Evolutionary conservation across 352 stramenopile genomes (phyloP).

Genomic region (Pythium folliculosum): DNA sequence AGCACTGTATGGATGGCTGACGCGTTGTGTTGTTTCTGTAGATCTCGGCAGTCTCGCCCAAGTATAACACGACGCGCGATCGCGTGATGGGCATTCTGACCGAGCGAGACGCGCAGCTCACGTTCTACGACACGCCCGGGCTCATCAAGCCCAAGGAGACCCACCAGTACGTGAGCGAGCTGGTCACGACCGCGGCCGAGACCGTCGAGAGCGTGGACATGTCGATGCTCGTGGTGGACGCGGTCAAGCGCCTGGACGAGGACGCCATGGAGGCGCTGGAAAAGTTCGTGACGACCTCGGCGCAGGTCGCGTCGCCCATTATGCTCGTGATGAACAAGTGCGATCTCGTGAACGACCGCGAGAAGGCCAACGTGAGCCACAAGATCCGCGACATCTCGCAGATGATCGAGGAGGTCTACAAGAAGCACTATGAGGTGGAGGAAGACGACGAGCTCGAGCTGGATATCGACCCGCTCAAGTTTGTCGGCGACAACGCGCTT

Average conservation of each 20-base stretch:
- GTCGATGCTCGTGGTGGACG: slow-evolving; percentile 84
- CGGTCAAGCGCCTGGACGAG: slow-evolving; percentile 82
- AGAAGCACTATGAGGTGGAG: slow-evolving; percentile 55
- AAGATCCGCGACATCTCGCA: slow-evolving; percentile 78
- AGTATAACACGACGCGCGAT: slow-evolving; percentile 89
- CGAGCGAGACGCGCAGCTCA: slow-evolving; percentile 69
- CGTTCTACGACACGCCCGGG: slow-evolving; percentile 86
- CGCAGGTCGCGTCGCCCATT: slow-evolving; percentile 70
- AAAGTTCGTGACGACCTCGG: slow-evolving; percentile 80
- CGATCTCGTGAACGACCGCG: slow-evolving; percentile 57
- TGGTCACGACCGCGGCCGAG: slow-evolving; percentile 78
- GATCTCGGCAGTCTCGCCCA: slow-evolving; percentile 83
- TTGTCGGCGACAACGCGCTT: slow-evolving; percentile 72
- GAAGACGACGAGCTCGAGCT: slow-evolving; percentile 53
- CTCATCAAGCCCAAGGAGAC: slow-evolving; percentile 88
- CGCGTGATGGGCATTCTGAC: slow-evolving; percentile 80
- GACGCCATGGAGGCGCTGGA: slow-evolving; percentile 72
- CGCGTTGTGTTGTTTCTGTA: slow-evolving; percentile 1
- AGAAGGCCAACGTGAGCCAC: slow-evolving; percentile 56
- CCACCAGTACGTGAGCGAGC: slow-evolving; percentile 78
- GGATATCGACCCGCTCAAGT: slow-evolving; percentile 52
- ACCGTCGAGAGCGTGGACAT: slow-evolving; percentile 83
- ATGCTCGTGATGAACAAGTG: slow-evolving; percentile 90
- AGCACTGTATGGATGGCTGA: background rate
- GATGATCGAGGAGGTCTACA: slow-evolving; percentile 83